These are phyloP conservation scores for Tilletia indica DNA, from an alignment of 1,284 basidiomycete species.

Conservation along the genomic window DNA sequence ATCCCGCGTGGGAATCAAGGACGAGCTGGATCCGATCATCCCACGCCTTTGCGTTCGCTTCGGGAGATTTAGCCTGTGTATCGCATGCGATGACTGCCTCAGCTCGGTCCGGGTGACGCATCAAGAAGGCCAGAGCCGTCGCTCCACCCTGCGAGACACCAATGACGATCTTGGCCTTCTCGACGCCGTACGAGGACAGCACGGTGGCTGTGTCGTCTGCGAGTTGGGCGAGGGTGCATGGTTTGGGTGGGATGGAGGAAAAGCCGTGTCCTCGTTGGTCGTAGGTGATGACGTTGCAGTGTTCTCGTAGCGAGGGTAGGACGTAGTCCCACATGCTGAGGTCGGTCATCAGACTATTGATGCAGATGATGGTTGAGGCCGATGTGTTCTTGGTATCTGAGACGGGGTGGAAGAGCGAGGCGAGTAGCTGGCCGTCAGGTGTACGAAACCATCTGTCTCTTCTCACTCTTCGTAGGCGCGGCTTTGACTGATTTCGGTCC, in stretches of 20 bases:
- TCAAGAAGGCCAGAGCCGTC: conserved; percentile 56
- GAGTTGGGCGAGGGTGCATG: conserved; percentile 56
- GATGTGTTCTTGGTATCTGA: neutral
- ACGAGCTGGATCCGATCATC: conserved; percentile 58
- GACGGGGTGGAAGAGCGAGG: conserved; percentile 33
- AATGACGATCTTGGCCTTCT: conserved; percentile 52
- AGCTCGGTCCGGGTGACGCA: conserved; percentile 52
- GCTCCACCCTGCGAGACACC: conserved; percentile 60
- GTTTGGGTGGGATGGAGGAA: conserved; percentile 49
- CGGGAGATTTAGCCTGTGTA: conserved; percentile 57
- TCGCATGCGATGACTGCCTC: conserved; percentile 57
- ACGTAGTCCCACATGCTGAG: conserved; percentile 58
- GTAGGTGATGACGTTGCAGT: conserved; percentile 58
- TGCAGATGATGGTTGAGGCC: conserved; percentile 47
- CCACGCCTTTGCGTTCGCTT: conserved; percentile 58
- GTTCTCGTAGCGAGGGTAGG: conserved; percentile 49
- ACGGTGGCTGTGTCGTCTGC: conserved; percentile 57
- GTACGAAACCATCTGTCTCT: conserved; percentile 32
- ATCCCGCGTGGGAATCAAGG: conserved; percentile 38
- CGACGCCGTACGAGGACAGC: conserved; percentile 53
- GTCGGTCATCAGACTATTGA: conserved; percentile 59
- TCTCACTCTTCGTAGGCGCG: conserved; percentile 22
- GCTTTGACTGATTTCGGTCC: conserved; percentile 27
- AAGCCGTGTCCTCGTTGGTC: conserved; percentile 59
- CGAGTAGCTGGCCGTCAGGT: conserved; percentile 35